Conservation (phyloP, 257 asterid genomes). For the Solanum medicagineum region DNA sequence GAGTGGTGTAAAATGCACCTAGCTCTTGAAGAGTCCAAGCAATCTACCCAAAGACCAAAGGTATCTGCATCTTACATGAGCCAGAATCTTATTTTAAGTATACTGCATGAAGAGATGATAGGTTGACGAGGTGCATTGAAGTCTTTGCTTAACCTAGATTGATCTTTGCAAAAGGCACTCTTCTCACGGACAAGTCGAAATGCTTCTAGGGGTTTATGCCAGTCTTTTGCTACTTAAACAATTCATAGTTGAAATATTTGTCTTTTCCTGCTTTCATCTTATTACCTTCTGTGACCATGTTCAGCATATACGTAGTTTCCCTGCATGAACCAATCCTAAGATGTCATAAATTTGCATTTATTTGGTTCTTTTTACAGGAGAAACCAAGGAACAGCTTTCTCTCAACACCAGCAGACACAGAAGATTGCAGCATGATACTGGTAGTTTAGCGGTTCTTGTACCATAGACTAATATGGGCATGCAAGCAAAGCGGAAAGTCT, state of each 20-base stretch:
- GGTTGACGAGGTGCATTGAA: not conserved
- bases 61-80: not conserved
- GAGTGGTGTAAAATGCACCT: not conserved
- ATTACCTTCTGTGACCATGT: not conserved
- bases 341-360: not conserved
- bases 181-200: not conserved
- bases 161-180: not conserved
- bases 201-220: not conserved
- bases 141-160: not conserved
- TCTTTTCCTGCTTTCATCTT: not conserved
- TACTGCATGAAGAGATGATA: not conserved
- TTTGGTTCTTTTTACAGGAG: conserved; percentile 24
- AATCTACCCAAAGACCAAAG: not conserved
- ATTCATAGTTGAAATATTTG: not conserved
- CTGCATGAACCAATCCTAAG: not conserved
- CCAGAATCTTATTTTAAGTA: not conserved
- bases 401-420: conserved; percentile 4
- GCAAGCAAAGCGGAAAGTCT: not conserved
- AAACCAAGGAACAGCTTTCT: conserved; percentile 13
- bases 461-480: not conserved
- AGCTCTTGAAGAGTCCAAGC: not conserved
- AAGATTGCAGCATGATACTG: conserved; percentile 29
- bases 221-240: not conserved
- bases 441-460: not conserved
- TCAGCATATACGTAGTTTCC: not conserved